phyloP scores from a whole-genome alignment of 169 alveolate genomes.

The Cryptosporidium viatorum region DNA sequence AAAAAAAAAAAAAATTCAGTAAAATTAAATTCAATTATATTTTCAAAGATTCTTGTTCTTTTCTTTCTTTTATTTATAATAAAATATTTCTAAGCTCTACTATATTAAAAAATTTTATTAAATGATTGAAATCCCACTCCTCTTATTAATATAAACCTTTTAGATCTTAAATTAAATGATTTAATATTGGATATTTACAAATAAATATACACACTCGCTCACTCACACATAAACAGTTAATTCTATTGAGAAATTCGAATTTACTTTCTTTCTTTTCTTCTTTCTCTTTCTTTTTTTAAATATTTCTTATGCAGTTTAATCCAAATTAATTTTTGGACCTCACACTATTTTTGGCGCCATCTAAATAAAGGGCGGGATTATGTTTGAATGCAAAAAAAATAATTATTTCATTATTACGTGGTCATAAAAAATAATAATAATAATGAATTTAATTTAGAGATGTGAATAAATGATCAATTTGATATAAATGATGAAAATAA shows the following conservation, averaged over 20 bases:
- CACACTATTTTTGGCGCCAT: not conserved
- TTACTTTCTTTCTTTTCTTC: not conserved
- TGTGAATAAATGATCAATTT: too few species aligned
- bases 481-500: too few species aligned
- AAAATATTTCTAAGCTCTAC: not conserved
- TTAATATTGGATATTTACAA: not conserved
- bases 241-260: not conserved
- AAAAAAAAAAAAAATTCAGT: not conserved
- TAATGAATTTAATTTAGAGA: too few species aligned
- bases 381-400: not conserved
- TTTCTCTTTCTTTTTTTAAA: not conserved
- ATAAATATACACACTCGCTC: too few species aligned
- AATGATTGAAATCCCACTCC: too few species aligned
- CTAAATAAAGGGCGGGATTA: conserved; percentile 10
- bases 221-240: too few species aligned
- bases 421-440: too few species aligned
- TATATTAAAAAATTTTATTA: too few species aligned
- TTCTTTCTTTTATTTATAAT: too few species aligned
- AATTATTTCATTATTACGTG: not conserved
- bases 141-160: too few species aligned
- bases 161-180: not conserved
- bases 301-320: not conserved
- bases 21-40: too few species aligned
- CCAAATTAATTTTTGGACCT: not conserved
- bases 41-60: too few species aligned